Evolutionary conservation across 495 filamentous ascomycete genomes (phyloP).

Genomic region (Penicillium chermesinum): DNA sequence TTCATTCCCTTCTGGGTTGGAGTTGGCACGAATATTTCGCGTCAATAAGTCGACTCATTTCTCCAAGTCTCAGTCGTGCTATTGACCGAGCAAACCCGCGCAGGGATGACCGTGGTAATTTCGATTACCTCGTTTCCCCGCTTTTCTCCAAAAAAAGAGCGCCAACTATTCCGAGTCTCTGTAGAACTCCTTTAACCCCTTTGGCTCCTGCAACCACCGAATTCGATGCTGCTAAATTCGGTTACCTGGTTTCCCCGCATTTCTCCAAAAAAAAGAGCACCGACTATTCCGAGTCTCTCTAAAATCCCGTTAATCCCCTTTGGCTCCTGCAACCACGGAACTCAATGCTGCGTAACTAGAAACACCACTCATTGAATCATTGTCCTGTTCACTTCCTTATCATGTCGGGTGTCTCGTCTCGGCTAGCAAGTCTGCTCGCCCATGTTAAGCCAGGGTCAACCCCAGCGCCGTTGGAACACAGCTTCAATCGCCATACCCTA

Average conservation of each 20-base stretch:
- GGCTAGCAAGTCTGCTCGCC: slow-evolving; percentile 58
- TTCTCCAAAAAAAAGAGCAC: slow-evolving; percentile 17
- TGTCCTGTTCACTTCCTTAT: background rate
- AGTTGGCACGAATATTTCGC: no score
- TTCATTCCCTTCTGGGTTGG: no score
- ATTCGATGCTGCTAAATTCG: background rate
- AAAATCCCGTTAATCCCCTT: background rate
- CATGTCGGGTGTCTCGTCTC: slow-evolving; percentile 54
- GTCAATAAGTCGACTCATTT: no score
- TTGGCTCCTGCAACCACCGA: background rate
- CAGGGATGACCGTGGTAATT: slow-evolving; percentile 17
- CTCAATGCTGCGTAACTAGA: background rate
- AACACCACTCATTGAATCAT: background rate
- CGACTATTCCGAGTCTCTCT: background rate
- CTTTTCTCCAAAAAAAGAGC: slow-evolving; percentile 13
- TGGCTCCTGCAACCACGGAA: background rate
- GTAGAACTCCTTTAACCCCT: background rate
- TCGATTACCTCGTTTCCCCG: slow-evolving; percentile 16
- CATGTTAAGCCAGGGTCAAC: slow-evolving; percentile 48
- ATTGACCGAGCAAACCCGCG: slow-evolving; percentile 1
- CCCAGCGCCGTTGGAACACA: slow-evolving; percentile 39
- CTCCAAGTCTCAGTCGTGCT: no score
- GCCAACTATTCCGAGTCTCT: slow-evolving; percentile 7
- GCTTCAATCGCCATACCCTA: slow-evolving; percentile 68
- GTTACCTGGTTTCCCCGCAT: slow-evolving; percentile 15